phyloP scores from a whole-genome alignment of 306 rosid species.

The Trichosanthes truncata region DNA sequence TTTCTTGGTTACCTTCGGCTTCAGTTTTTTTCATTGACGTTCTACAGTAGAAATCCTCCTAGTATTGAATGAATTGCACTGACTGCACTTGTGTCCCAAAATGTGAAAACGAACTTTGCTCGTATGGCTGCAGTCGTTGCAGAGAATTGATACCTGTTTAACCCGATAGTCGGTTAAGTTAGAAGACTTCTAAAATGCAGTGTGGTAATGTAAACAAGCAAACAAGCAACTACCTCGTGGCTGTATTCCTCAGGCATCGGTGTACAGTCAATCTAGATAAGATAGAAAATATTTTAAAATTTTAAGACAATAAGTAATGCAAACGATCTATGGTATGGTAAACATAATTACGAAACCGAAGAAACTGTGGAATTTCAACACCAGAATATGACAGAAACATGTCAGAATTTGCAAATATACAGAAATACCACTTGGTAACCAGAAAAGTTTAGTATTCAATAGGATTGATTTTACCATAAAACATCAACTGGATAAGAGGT shows the following conservation, averaged over 20 bases:
- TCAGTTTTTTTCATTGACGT: not conserved
- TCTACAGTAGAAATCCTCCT: conserved; percentile 38
- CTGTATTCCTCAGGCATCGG: conserved; percentile 37
- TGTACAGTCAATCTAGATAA: conserved; percentile 29
- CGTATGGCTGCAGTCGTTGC: conserved; percentile 55
- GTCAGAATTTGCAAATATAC: not conserved
- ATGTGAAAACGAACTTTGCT: conserved; percentile 40
- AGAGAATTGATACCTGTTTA: conserved; percentile 55
- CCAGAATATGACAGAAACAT: not conserved
- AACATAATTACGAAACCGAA: not conserved
- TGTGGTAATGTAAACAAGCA: not conserved
- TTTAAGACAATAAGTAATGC: not conserved
- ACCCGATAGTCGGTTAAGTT: not conserved
- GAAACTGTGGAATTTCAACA: not conserved
- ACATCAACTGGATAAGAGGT: not conserved
- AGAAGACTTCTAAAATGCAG: not conserved
- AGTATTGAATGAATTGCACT: conserved; percentile 59
- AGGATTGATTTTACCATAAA: not conserved
- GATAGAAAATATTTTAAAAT: conserved; percentile 5
- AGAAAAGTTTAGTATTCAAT: not conserved
- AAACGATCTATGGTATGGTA: not conserved
- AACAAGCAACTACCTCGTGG: conserved; percentile 35
- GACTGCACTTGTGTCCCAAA: conserved; percentile 49
- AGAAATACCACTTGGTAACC: not conserved
- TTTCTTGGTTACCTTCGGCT: conserved; percentile 7